Percentiles rank a stretch among this genome's conserved stretches.
phyloP scores from a whole-genome alignment of 306 rosid genomes.

The Dalbergia oliveri region DNA sequence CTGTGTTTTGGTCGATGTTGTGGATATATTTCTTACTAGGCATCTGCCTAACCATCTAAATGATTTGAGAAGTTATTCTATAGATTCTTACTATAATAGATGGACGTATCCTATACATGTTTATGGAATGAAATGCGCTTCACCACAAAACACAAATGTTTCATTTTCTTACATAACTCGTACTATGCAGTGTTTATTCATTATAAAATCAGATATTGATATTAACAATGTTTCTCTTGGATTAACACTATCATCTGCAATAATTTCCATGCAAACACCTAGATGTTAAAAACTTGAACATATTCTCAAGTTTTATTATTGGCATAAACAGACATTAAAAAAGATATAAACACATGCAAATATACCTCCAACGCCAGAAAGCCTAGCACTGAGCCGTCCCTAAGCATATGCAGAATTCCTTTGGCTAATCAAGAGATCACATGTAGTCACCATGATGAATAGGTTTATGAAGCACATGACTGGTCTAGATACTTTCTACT shows the following conservation, averaged over 20 bases:
- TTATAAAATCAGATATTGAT: conserved; percentile 7
- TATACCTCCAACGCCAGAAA: conserved; percentile 5
- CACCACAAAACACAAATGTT: background rate
- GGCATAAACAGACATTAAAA: conserved; percentile 13
- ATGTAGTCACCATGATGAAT: background rate
- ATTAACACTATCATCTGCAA: background rate
- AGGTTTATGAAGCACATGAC: conserved; percentile 21
- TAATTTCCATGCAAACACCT: background rate
- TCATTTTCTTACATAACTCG: background rate
- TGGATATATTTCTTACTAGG: too few relatives aligned
- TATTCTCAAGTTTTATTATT: background rate
- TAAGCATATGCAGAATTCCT: conserved; percentile 25
- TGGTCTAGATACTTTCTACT: conserved; percentile 29
- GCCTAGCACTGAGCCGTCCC: background rate
- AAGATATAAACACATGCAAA: too few relatives aligned
- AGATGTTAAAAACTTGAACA: background rate
- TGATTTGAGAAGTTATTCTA: too few relatives aligned
- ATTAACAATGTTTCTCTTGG: background rate
- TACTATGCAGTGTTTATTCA: background rate
- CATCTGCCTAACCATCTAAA: too few relatives aligned
- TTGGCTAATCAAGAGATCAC: conserved; percentile 7
- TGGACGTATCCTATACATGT: too few relatives aligned
- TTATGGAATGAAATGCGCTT: too few relatives aligned
- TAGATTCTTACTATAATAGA: too few relatives aligned
- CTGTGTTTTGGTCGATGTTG: too few relatives aligned